Base-by-base conservation (phyloP, 2,329 filamentous ascomycete genomes). In the Stenocarpella maydis region DNA sequence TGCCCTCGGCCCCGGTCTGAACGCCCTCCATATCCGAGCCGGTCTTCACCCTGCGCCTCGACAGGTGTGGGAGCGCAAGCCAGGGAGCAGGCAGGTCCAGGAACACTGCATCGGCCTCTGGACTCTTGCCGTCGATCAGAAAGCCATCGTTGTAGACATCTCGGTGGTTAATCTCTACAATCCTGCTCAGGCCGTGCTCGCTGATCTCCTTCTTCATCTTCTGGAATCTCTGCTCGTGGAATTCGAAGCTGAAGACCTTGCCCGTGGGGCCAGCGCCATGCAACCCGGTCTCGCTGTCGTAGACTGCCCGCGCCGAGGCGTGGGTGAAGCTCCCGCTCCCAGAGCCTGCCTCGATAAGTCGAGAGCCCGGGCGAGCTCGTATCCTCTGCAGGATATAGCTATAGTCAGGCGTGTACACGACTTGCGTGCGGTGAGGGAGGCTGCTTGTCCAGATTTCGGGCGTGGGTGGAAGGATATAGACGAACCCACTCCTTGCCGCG, bases 241-340 rank as follows among this genome's bases (percentile, higher is more conserved):
- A 95, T 78, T 96, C 93, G 77, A 92, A 96, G 78, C 92, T 95
- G 82, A 90, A 95, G 6, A 96, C 92, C 74, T 89, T 90, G 61
- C 93, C 93, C 72, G 80, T 85, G 71, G 79, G 82, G 54, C 85
- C 80, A 3, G 75, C 71, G 3, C 78, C 74, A n/a, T 80, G 87
- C 73, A 91, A 90, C 10, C 92, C 39, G 43, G 34, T 43, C 26
- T 53, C 28, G 39, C 71, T 92, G 74, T 88, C 92, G 80, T 92
- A 96, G 19, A 95, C 89, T 2, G 92, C 92, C 69, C 93, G 85
- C 4, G 87, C 90, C 1, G 92, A 88, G 3, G 93, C 93, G 77
- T 96, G 93, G 0, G 92, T 95, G 75, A 96, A 96, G 75, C 91
- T 94, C 9, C 93, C 93, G 76, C 92, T 95, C 8, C 93, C 93